Evolutionary conservation across 257 asterid genomes (phyloP), one percentile per base, ranked within the genome.

Genomic region (Gentiana macrophylla): DNA sequence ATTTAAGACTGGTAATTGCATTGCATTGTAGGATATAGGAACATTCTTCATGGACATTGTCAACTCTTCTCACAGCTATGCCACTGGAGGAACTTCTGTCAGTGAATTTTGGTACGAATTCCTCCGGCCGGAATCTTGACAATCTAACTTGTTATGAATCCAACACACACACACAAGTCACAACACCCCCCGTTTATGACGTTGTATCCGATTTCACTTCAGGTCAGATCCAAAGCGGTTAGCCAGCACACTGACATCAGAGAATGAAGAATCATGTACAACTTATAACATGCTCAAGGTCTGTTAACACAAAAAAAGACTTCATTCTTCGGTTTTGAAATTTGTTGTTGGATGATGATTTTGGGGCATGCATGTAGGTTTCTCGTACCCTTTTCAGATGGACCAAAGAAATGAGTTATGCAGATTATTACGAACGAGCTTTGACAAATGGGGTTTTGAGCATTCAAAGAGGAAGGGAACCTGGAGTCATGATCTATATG

Each of bases 201-300:
- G 24, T 24, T 24, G 24, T 24, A 24, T 24, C 24, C 0, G 24
- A 24, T 24, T 24, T 24, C 24, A 24, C 24, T 24, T 51, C 66
- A 90, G 98, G 96, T 53, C 69, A 3, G 80, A 87, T 69, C 95
- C 98, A 0, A 84, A 73, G 73, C 89, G 90, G 45, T 53, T 91
- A 64, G 95, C 93, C 12, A 70, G 51, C 50, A 74, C 83, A 0
- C 74, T 87, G 32, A 60, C 57, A 7, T 72, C 66, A 0, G 97
- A 91, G 73, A 91, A 80, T 34, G 95, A 87, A 72, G 98, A 91
- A 65, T 82, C 98, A 0, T 87, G 97, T 53, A 84, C 98, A 3
- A 91, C 98, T 12, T 91, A 91, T 56, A 91, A 91, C 87, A 83
- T 91, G 97, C 77, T 91, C 12, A 91, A 91, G 95, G 97, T 90